A percentile compares a stretch with the other conserved stretches of the same genome.
Conservation (phyloP, 1,139 yeast genomes). For the Hemisphaericaspora subhashii region DNA sequence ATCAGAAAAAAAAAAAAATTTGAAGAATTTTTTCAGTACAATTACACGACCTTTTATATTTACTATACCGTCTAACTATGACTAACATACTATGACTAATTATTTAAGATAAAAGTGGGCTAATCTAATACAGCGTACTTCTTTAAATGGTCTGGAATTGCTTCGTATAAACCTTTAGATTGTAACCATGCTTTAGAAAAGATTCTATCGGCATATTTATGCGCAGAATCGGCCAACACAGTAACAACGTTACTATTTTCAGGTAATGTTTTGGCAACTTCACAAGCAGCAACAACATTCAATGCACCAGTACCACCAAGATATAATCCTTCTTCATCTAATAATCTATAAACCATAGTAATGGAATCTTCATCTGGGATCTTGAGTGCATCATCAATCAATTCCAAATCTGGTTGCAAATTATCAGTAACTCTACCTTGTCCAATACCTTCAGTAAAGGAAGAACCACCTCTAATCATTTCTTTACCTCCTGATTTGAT, state of each 20-base stretch:
- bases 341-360: slow-evolving; percentile 74
- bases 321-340: slow-evolving; percentile 87
- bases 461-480: slow-evolving; percentile 68
- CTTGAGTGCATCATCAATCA: slow-evolving; percentile 71
- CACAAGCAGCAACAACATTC: slow-evolving; percentile 79
- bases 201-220: slow-evolving; percentile 78
- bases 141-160: slow-evolving; percentile 67
- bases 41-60: background rate
- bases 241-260: slow-evolving; percentile 84
- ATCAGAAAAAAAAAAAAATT: background rate
- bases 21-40: background rate
- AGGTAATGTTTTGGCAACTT: slow-evolving; percentile 73
- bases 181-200: slow-evolving; percentile 79
- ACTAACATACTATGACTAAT: background rate
- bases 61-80: too few relatives aligned
- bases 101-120: background rate
- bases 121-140: slow-evolving; percentile 56
- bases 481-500: slow-evolving; percentile 65
- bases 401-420: slow-evolving; percentile 66
- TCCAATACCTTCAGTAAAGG: slow-evolving; percentile 95
- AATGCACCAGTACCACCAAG: slow-evolving; percentile 88
- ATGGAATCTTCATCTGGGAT: slow-evolving; percentile 77
- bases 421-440: slow-evolving; percentile 91
- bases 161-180: slow-evolving; percentile 61
- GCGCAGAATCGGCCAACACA: slow-evolving; percentile 83